Evolutionary conservation across 768 basidiomycete species (phyloP), one percentile per base, ranked within the genome.

Genomic region (Punctularia strigosozonata): DNA sequence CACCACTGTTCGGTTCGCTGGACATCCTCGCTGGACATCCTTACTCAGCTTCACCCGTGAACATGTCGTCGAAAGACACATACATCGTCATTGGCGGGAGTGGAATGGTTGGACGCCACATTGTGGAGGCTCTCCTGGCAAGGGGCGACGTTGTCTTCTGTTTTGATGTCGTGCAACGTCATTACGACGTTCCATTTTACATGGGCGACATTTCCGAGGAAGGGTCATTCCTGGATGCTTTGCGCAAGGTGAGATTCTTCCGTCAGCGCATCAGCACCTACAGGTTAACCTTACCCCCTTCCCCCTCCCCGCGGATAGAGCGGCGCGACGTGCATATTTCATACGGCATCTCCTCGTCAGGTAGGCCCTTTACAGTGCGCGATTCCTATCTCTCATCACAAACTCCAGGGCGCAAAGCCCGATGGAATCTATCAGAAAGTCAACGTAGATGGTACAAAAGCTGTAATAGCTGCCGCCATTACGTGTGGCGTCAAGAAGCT

Each of bases 291-390:
- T 30, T n/a, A n/a, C n/a, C n/a, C n/a, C n/a, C n/a, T n/a, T 62
- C 66, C 46, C 60, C 60, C 40, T 45, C 45, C 26, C 44, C 53
- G 5, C 41, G 38, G 22, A 0, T 43, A 61, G 62, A 54, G 53
- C 37, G 42, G 46, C 13, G 60, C 65, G 0, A 64, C 65, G 6
- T 56, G 55, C 40, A 60, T 71, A 33, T 63, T 73, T 45, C 70
- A 73, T 55, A 71, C 69, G 18, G 70, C 67, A 3, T 64, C 65
- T 1, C 65, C 64, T n/a, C n/a, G n/a, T n/a, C n/a, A n/a, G n/a
- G n/a, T n/a, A n/a, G n/a, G n/a, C n/a, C n/a, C n/a, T n/a, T 1
- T 47, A 50, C 66, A 1, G 46, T 52, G 31, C 62, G 54, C 51
- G 63, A 46, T 36, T 50, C 25, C n/a, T n/a, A n/a, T n/a, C n/a